phyloP scores from a whole-genome alignment of 352 stramenopile genomes.

The Pythium aquatile region DNA sequence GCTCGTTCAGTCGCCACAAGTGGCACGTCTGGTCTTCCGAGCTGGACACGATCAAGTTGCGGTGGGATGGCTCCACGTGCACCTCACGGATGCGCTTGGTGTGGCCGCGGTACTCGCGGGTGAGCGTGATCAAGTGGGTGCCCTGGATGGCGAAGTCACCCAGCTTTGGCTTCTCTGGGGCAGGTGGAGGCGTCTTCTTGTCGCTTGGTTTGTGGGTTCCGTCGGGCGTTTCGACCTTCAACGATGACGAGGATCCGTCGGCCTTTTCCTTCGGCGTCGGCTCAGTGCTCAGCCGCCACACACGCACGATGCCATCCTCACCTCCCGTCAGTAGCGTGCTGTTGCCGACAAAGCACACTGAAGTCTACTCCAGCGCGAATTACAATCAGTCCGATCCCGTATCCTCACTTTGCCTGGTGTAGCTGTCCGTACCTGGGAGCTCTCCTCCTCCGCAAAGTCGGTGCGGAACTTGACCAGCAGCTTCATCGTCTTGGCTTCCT shows the following conservation, averaged over 20 bases:
- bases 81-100: slow-evolving; percentile 81
- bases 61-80: slow-evolving; percentile 75
- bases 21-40: slow-evolving; percentile 81
- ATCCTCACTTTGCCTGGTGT: not conserved
- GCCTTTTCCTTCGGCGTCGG: slow-evolving; percentile 45
- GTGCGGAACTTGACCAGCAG: slow-evolving; percentile 80
- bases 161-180: slow-evolving; percentile 42
- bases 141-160: slow-evolving; percentile 57
- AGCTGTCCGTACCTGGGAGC: slow-evolving; percentile 42
- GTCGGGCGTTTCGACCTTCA: slow-evolving; percentile 22
- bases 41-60: slow-evolving; percentile 74
- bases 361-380: slow-evolving; percentile 35
- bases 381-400: not conserved
- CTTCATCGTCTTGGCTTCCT: slow-evolving; percentile 52
- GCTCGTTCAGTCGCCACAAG: slow-evolving; percentile 74
- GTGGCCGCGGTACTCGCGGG: slow-evolving; percentile 72
- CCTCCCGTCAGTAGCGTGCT: slow-evolving; percentile 75
- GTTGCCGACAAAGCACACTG: slow-evolving; percentile 79
- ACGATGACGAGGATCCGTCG: slow-evolving; percentile 38
- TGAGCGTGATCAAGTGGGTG: slow-evolving; percentile 54
- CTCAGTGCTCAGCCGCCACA: slow-evolving; percentile 63
- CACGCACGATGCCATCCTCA: slow-evolving; percentile 75
- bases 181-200: slow-evolving; percentile 10
- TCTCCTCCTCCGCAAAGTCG: slow-evolving; percentile 73
- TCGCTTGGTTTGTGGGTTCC: slow-evolving; percentile 25